Evolutionary conservation across 2,329 filamentous ascomycete species (phyloP), one percentile per base, ranked within the genome.

Genomic region (Colletotrichum ledebouriae): DNA sequence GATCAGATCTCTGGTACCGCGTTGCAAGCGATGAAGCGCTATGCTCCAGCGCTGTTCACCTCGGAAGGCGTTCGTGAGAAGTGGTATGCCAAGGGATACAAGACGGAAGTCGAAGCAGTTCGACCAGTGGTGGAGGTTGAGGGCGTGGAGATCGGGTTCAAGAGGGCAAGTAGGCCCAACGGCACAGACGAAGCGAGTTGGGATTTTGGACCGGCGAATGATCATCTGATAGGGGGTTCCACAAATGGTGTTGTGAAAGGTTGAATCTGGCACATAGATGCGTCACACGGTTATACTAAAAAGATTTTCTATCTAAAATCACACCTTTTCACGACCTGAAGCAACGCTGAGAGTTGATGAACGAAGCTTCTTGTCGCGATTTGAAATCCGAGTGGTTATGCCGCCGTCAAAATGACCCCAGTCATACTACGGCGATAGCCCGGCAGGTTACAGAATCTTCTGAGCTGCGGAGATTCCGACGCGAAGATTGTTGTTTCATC

Each of bases 1-100:
- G 89, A 91, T 64, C 87, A 89, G 52, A 89, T 91, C 42, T 89
- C 88, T 0, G 86, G 85, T 52, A 84, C 85, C 2, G 88, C 87
- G 7, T 75, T 91, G 71, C 82, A 81, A 64, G 83, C 82, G 33
- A 84, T 90, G 85, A 81, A 83, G 62, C 74, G 77, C 44, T 80
- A 81, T 7, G 85, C 84, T 72, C 86, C 87, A 0, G 83, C 86
- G 29, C 76, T 90, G n/a, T 88, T 89, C 68, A 78, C 80, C 33
- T 76, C 83, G 29, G 75, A 75, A 6, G 77, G 82, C 53, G 80
- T 85, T 71, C 78, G 86, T 65, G 83, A 86, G 73, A 81, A 79
- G 69, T 87, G 84, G 81, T 82, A 82, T 71, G 79, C 83, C 7
- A 73, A 75, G 17, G 81, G 78, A 6, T 83, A 84, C 63, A 76